A percentile compares a stretch with the other conserved stretches of the same genome.
phyloP scores from a whole-genome alignment of 1,284 basidiomycete species.

The Papiliotrema flavescens region DNA sequence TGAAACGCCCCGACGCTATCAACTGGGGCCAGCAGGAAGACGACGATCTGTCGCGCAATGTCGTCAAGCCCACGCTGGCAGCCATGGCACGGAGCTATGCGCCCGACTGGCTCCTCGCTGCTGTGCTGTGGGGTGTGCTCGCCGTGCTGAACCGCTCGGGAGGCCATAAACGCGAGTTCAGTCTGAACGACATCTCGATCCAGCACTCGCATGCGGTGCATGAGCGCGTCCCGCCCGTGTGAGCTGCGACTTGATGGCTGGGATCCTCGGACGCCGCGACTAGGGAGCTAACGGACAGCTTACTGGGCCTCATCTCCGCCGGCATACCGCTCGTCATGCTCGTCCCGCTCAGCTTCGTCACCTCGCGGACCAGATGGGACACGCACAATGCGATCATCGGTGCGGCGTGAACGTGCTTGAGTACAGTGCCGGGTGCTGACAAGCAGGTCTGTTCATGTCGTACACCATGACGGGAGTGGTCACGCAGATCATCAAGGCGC shows the following conservation, averaged over 20 bases:
- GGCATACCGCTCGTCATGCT: slow-evolving; percentile 67
- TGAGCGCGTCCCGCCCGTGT: slow-evolving; percentile 75
- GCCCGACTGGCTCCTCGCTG: slow-evolving; percentile 61
- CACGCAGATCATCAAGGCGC: slow-evolving; percentile 78
- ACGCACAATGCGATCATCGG: slow-evolving; percentile 76
- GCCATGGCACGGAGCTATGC: slow-evolving; percentile 34
- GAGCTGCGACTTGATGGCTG: slow-evolving; percentile 2
- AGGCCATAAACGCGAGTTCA: slow-evolving; percentile 82
- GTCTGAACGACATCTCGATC: slow-evolving; percentile 69
- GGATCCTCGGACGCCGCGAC: background rate
- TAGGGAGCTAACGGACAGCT: slow-evolving; percentile 47
- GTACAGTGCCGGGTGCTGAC: background rate
- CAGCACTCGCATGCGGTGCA: slow-evolving; percentile 67
- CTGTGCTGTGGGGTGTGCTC: slow-evolving; percentile 64
- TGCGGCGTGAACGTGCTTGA: background rate
- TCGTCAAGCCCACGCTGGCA: slow-evolving; percentile 20
- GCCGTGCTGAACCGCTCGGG: slow-evolving; percentile 66
- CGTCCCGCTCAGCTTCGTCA: slow-evolving; percentile 63
- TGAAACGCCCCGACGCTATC: slow-evolving; percentile 1
- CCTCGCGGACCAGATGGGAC: slow-evolving; percentile 81
- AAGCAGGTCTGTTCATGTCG: slow-evolving; percentile 64
- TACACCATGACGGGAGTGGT: slow-evolving; percentile 72
- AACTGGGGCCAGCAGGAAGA: slow-evolving; percentile 9
- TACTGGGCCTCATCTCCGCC: slow-evolving; percentile 65
- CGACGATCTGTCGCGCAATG: slow-evolving; percentile 10